Conservation (phyloP, 2,329 filamentous ascomycete species). For the Botrytis tulipae region DNA sequence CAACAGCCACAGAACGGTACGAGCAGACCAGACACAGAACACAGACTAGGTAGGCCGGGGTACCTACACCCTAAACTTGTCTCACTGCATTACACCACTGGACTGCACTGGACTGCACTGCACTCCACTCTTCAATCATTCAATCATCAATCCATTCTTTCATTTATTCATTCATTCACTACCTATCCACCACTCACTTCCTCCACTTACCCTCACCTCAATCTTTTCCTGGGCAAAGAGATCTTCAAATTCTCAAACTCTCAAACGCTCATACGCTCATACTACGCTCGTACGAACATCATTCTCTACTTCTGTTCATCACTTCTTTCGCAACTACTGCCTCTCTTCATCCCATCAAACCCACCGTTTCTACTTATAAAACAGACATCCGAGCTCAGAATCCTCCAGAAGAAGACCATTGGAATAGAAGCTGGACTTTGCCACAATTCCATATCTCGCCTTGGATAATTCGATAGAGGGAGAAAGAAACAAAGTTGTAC, state of each 20-base stretch:
- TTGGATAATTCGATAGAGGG: not conserved
- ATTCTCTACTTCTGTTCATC: not conserved
- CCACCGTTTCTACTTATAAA: not conserved
- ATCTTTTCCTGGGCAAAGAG: not conserved
- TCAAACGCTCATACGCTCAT: not conserved
- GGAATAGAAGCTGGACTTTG: not conserved
- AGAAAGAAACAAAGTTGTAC: not conserved
- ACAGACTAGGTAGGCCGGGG: not conserved
- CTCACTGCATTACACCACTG: not conserved
- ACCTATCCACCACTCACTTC: not conserved
- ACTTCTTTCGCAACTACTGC: not conserved
- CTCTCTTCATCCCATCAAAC: not conserved
- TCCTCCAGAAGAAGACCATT: not conserved
- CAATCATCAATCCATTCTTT: too few species aligned
- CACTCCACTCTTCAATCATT: not conserved
- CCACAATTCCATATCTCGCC: not conserved
- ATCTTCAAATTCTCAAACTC: not conserved
- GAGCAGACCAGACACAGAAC: not conserved
- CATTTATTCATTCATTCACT: not conserved
- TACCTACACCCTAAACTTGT: constrained; percentile 7
- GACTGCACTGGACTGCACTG: not conserved
- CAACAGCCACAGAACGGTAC: constrained; percentile 8
- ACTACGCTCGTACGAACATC: not conserved
- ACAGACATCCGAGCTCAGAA: not conserved
- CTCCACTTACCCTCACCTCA: not conserved